These are phyloP conservation scores for Sparassis latifolia DNA, from an alignment of 1,284 basidiomycete species.

Conservation along the genomic window DNA sequence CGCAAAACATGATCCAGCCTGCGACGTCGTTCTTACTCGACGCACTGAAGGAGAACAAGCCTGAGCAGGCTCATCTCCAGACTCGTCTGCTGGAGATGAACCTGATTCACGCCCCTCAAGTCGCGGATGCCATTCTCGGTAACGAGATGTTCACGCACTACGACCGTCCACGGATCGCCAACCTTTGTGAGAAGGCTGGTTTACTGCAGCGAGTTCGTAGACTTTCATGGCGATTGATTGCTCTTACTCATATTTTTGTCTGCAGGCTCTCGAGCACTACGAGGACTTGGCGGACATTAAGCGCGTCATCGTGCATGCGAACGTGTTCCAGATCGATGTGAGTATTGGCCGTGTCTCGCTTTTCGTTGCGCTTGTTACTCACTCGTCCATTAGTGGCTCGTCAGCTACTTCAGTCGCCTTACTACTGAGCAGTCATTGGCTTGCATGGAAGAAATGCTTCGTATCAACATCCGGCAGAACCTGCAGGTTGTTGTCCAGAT, in stretches of 20 bases:
- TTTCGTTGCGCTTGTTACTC: neutral
- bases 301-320: slow-evolving; percentile 93
- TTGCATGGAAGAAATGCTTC: slow-evolving; percentile 96
- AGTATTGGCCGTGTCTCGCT: slow-evolving; percentile 1
- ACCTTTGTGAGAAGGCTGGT: slow-evolving; percentile 98
- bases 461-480: slow-evolving; percentile 96
- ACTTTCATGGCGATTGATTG: slow-evolving; percentile 2
- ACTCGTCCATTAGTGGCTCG: slow-evolving; percentile 70
- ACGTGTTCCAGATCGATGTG: slow-evolving; percentile 81
- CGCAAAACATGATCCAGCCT: slow-evolving; percentile 99
- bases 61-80: slow-evolving; percentile 95
- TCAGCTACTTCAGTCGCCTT: slow-evolving; percentile 94
- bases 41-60: slow-evolving; percentile 98
- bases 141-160: slow-evolving; percentile 99
- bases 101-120: slow-evolving; percentile 94
- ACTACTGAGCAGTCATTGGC: slow-evolving; percentile 99
- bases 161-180: slow-evolving; percentile 94
- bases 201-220: slow-evolving; percentile 78
- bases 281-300: slow-evolving; percentile 98
- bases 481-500: slow-evolving; percentile 96
- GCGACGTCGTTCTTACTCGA: slow-evolving; percentile 98
- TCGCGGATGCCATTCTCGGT: slow-evolving; percentile 97
- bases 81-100: slow-evolving; percentile 99
- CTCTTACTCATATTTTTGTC: slow-evolving; percentile 12
- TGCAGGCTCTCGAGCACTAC: slow-evolving; percentile 95